phyloP scores from a whole-genome alignment of 176 grass and related monocot genomes.

The Oryza glumipatula region DNA sequence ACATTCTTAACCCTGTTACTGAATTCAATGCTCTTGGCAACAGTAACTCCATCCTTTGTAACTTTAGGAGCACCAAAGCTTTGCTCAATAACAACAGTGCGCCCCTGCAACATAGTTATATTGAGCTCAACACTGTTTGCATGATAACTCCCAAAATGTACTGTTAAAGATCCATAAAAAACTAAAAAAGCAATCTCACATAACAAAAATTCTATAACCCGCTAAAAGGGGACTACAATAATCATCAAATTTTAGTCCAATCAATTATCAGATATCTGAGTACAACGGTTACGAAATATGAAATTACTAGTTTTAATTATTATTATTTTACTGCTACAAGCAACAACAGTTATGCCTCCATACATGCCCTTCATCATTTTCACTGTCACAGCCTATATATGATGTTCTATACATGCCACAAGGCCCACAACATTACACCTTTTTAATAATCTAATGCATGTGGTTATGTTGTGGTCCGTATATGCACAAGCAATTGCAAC shows the following conservation, averaged over 20 bases:
- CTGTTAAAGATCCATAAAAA: not conserved
- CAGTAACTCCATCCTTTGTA: constrained; percentile 81
- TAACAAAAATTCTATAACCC: not conserved
- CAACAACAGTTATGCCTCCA: not conserved
- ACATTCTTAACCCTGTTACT: constrained; percentile 74
- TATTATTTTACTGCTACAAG: not conserved
- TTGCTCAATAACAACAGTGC: constrained; percentile 79
- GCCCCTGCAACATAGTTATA: constrained; percentile 51
- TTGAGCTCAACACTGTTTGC: not conserved
- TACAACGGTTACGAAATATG: too few relatives aligned
- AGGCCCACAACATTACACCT: too few relatives aligned
- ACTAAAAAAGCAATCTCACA: not conserved
- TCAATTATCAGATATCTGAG: too few relatives aligned
- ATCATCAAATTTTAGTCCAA: too few relatives aligned
- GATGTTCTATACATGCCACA: too few relatives aligned
- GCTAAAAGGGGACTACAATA: not conserved
- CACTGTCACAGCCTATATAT: too few relatives aligned
- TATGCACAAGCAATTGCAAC: not conserved
- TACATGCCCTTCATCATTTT: too few relatives aligned
- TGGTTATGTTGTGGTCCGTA: not conserved
- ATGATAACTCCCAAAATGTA: not conserved
- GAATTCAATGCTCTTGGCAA: constrained; percentile 85
- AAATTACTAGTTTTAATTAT: not conserved
- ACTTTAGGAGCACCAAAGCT: constrained; percentile 85
- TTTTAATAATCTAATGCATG: too few relatives aligned